These are phyloP conservation scores for Plantago lanceolata DNA, from an alignment of 305 asterid species.

Conservation along the genomic window DNA sequence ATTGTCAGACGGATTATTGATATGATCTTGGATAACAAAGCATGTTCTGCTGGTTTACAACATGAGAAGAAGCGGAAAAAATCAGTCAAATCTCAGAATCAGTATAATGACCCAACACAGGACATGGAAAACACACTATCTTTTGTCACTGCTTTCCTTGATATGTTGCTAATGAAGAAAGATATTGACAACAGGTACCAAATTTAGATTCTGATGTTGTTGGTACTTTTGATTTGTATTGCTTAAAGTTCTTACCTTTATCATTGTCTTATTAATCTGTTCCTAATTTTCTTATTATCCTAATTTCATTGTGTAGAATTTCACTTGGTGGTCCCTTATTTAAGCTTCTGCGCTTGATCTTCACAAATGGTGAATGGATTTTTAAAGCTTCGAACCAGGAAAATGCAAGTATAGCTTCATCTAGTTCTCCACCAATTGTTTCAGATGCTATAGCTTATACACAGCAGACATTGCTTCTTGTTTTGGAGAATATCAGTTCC, in stretches of 20 bases:
- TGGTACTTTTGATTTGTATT: conserved; percentile 15
- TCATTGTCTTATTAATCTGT: conserved; percentile 11
- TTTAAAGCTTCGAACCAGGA: conserved; percentile 38
- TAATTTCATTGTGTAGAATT: conserved; percentile 41
- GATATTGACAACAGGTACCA: conserved; percentile 62
- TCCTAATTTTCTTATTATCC: conserved; percentile 24
- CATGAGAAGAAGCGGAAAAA: conserved; percentile 60
- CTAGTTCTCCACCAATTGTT: conserved; percentile 34
- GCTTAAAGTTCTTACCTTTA: background rate
- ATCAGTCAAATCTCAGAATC: conserved; percentile 31
- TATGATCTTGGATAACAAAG: conserved; percentile 40
- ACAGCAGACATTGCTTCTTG: conserved; percentile 65
- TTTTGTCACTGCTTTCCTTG: conserved; percentile 66
- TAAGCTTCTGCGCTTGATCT: conserved; percentile 57
- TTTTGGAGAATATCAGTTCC: conserved; percentile 71
- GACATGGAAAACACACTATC: conserved; percentile 38
- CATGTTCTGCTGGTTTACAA: conserved; percentile 31
- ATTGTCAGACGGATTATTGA: conserved; percentile 51
- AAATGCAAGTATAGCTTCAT: conserved; percentile 27
- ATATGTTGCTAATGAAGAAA: conserved; percentile 71
- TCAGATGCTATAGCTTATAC: conserved; percentile 44
- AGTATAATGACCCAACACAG: conserved; percentile 28
- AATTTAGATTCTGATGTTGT: conserved; percentile 2
- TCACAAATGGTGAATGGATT: conserved; percentile 41
- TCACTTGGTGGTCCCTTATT: conserved; percentile 67